Evolutionary conservation across 208 protist genomes (phyloP), one percentile per base, ranked within the genome.

Genomic region (Leishmania aethiopica): DNA sequence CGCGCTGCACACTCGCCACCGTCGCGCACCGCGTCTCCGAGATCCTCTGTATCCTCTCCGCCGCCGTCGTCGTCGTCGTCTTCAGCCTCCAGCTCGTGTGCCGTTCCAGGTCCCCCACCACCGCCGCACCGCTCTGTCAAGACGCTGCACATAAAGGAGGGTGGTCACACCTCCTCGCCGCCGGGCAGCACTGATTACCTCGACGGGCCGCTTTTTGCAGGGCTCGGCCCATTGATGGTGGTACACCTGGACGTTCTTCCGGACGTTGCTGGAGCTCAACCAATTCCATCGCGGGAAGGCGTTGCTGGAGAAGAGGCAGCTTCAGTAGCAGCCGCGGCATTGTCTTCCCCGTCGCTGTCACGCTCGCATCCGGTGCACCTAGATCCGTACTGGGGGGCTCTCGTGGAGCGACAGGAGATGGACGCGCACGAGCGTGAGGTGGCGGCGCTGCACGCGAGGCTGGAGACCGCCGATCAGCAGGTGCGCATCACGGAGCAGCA

Each of bases 391-490:
- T 62, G 59, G 67, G 45, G n/a, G 59, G 59, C 77, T 19, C 1
- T 81, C 62, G 35, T 88, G 62, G 40, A 71, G 22, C 59, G 49
- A 17, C 77, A 80, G 15, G 89, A 88, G 55, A 45, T 66, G 25
- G 64, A 85, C 40, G 76, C 86, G 15, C 86, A 92, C 76, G 75
- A 84, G n/a, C 66, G 69, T 35, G 86, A 91, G 71, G 49, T 91
- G 53, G 80, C 75, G 17, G 77, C 76, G 53, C 82, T 94, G 64
- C 86, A 88, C 35, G 59, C 62, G 53, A 75, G 86, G 40, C 78
- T 95, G 8, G 79, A 82, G 77, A 74, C 40, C 49, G 84, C 79
- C 3, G 78, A 85, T 69, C 81, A 80, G 51, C 78, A 67, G 37
- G 51, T 88, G 35, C 82, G 71, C 19, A 60, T 79, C 64, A 75